phyloP scores from a whole-genome alignment of 805 yeast species.

The Lachancea quebecensis region DNA sequence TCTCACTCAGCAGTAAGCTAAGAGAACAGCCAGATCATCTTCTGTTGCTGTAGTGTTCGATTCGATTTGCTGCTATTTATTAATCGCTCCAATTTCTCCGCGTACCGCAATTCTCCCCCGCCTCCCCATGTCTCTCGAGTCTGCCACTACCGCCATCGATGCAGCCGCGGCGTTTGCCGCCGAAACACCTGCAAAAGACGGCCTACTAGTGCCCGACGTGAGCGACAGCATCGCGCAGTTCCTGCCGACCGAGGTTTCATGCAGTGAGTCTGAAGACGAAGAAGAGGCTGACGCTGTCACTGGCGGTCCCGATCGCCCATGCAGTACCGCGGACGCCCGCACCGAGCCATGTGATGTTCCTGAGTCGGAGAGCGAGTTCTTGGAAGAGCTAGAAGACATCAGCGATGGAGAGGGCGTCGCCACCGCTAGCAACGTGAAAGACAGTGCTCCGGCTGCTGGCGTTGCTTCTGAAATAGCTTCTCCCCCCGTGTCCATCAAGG shows the following conservation, averaged over 20 bases:
- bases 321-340: background rate
- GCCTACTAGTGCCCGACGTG: slow-evolving; percentile 4
- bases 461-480: background rate
- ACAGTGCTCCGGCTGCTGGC: background rate
- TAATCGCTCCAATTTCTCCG: background rate
- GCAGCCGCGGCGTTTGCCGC: background rate
- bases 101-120: too few species aligned
- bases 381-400: background rate
- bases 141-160: background rate
- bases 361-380: background rate
- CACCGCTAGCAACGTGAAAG: background rate
- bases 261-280: slow-evolving; percentile 16
- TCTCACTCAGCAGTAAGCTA: too few species aligned
- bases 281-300: slow-evolving; percentile 8
- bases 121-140: background rate
- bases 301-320: background rate
- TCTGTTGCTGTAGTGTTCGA: background rate
- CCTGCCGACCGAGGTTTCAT: slow-evolving; percentile 22
- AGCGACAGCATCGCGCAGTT: slow-evolving; percentile 18
- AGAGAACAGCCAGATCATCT: background rate
- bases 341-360: background rate
- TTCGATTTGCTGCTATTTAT: background rate
- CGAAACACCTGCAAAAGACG: slow-evolving; percentile 1
- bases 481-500: background rate
- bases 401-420: background rate